These are phyloP conservation scores for Neurospora sp. DNA, from an alignment of 495 filamentous ascomycete genomes.

Conservation along the genomic window DNA sequence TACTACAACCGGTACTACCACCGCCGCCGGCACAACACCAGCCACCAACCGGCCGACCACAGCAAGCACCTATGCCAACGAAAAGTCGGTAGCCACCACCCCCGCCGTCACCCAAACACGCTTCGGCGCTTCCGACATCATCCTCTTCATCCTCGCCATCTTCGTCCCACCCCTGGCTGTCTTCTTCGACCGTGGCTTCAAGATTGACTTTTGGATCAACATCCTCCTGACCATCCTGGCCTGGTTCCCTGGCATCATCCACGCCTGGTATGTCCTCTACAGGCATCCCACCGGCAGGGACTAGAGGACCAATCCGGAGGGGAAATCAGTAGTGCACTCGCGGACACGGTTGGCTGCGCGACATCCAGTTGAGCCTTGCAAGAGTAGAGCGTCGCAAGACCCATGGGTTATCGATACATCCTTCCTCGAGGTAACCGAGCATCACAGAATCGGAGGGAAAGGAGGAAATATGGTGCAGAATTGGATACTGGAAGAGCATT, in stretches of 20 bases:
- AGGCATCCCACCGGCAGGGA: background rate
- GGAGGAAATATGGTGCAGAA: background rate
- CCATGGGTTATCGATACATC: background rate
- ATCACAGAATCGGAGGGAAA: background rate
- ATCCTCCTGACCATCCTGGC: conserved; percentile 76
- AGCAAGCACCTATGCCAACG: background rate
- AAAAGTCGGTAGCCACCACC: background rate
- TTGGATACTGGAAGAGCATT: background rate
- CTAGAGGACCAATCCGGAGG: background rate
- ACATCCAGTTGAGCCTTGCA: background rate
- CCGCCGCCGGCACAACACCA: background rate
- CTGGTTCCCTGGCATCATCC: conserved; percentile 67
- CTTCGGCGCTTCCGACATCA: conserved; percentile 1
- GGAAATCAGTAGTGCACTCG: conserved; percentile 10
- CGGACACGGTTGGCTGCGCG: background rate
- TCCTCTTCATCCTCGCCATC: conserved; percentile 48
- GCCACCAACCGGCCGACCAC: background rate
- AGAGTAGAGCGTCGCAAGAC: background rate
- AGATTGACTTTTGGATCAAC: conserved; percentile 77
- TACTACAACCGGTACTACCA: background rate
- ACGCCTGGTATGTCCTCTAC: conserved; percentile 44
- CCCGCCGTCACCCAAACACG: background rate
- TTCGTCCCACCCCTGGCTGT: conserved; percentile 83
- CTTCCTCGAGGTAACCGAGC: background rate
- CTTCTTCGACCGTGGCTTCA: conserved; percentile 82